Evolutionary conservation across 148 eudicot genomes (phyloP).

Genomic region (Nepenthes gracilis): DNA sequence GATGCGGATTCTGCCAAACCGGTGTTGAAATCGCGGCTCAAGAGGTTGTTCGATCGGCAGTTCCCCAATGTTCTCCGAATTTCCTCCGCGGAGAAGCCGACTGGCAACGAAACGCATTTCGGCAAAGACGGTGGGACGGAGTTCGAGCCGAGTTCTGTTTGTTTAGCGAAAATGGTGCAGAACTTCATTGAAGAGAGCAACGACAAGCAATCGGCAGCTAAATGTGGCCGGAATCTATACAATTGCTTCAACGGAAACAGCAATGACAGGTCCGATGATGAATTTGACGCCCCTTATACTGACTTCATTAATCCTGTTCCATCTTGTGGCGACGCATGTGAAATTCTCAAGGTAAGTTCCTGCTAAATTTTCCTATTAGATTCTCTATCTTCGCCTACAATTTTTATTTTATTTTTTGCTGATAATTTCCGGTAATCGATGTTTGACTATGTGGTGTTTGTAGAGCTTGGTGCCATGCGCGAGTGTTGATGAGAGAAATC

Average conservation of each 20-base stretch:
- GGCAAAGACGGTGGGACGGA: background rate
- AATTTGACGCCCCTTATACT: slow-evolving; percentile 7
- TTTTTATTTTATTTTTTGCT: background rate
- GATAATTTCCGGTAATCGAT: background rate
- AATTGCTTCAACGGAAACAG: slow-evolving; percentile 65
- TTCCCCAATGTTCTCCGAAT: background rate
- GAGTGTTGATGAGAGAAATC: slow-evolving; percentile 50
- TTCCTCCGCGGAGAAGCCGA: background rate
- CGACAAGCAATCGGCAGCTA: slow-evolving; percentile 28
- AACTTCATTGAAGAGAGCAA: slow-evolving; percentile 69
- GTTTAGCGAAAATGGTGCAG: slow-evolving; percentile 83
- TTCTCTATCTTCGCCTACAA: background rate
- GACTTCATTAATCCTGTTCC: background rate
- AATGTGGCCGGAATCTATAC: slow-evolving; percentile 43
- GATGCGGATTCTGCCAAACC: background rate
- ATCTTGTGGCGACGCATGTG: slow-evolving; percentile 34
- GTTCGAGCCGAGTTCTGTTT: slow-evolving; percentile 80
- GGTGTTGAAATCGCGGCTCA: background rate
- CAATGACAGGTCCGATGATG: slow-evolving; percentile 43
- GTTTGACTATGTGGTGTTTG: background rate
- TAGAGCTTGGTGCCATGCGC: slow-evolving; percentile 69
- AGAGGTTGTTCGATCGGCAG: background rate
- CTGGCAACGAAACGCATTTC: no score
- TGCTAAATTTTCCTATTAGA: background rate
- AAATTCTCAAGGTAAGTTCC: slow-evolving; percentile 49